These are phyloP conservation scores for Hylodesmum podocarpum DNA, from an alignment of 306 rosid species.

Conservation along the genomic window DNA sequence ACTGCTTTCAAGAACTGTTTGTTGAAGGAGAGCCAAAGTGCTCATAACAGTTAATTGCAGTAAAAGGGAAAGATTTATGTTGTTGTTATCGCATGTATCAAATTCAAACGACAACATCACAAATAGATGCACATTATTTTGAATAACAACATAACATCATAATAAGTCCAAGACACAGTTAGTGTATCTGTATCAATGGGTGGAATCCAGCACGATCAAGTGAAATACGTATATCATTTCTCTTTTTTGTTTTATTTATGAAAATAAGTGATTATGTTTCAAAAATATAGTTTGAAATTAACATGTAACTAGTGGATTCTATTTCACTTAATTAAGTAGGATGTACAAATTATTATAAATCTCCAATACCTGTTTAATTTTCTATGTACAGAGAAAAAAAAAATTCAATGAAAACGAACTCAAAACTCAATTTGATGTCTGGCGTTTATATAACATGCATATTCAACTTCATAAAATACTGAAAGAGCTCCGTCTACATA, in stretches of 20 bases:
- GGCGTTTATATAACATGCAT: neutral
- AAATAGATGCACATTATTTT: constrained; percentile 2
- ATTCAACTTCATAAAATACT: neutral
- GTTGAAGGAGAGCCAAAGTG: constrained; percentile 21
- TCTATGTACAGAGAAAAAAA: too few species aligned
- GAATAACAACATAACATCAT: constrained; percentile 19
- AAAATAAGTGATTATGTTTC: neutral
- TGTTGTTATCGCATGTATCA: constrained; percentile 1
- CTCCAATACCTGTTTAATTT: too few species aligned
- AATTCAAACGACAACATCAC: constrained; percentile 21
- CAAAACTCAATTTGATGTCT: neutral
- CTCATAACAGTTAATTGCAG: constrained; percentile 15
- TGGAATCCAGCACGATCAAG: constrained; percentile 19
- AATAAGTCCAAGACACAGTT: constrained; percentile 16
- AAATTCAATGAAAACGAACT: neutral
- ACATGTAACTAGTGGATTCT: too few species aligned
- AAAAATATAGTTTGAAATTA: neutral
- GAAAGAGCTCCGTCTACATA: neutral
- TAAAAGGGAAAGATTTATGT: neutral
- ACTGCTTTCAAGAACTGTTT: constrained; percentile 27
- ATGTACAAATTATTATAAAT: too few species aligned
- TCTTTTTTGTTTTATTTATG: neutral
- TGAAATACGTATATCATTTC: neutral
- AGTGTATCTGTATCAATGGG: neutral
- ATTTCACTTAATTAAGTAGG: too few species aligned